Evolutionary conservation across 768 basidiomycete species (phyloP).

Genomic region (Amyloporia xantha): DNA sequence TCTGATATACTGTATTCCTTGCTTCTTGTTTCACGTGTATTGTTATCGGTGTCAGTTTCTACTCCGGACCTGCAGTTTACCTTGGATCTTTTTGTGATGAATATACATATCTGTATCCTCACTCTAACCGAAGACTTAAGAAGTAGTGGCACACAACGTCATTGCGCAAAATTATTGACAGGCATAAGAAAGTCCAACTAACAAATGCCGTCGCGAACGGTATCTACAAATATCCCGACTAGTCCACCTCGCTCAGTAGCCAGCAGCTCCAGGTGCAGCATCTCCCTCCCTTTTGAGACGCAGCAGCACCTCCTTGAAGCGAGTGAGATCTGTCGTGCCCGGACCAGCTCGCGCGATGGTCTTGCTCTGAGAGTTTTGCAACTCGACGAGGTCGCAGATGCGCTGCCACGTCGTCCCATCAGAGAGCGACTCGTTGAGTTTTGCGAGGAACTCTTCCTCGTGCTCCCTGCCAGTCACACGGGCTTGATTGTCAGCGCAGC

Average conservation of each 20-base stretch:
- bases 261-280: constrained; percentile 85
- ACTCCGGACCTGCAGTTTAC: no score
- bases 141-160: no score
- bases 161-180: no score
- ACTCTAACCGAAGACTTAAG: no score
- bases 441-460: constrained; percentile 73
- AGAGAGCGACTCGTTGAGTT: constrained; percentile 70
- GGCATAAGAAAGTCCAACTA: neutral
- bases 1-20: no score
- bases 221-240: neutral
- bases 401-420: constrained; percentile 95
- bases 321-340: constrained; percentile 80
- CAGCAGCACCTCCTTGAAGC: constrained; percentile 91
- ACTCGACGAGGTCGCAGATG: constrained; percentile 77
- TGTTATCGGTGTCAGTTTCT: no score
- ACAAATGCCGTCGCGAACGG: neutral
- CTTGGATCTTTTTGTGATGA: no score
- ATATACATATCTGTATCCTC: no score
- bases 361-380: constrained; percentile 97
- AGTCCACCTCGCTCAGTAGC: constrained; percentile 47
- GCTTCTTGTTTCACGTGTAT: no score
- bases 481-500: neutral
- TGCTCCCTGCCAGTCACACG: constrained; percentile 62
- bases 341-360: constrained; percentile 82
- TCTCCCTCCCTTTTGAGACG: constrained; percentile 87